phyloP scores from a whole-genome alignment of 2,329 filamentous ascomycete species.

The Aureobasidium sp. region DNA sequence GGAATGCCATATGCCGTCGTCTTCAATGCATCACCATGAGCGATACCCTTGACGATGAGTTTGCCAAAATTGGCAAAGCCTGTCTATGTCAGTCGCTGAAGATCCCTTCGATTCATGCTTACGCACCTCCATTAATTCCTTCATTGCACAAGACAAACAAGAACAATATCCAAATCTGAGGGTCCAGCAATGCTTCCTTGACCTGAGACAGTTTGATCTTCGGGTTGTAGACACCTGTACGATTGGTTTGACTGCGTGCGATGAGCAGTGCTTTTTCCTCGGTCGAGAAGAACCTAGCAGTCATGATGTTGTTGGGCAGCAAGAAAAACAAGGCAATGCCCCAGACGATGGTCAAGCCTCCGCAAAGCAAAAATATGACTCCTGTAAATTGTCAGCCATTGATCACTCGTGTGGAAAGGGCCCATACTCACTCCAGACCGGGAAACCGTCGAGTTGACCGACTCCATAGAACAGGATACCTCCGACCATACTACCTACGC shows the following conservation, averaged over 20 bases:
- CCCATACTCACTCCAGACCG: constrained; percentile 22
- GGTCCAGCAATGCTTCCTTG: constrained; percentile 54
- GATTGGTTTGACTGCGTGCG: constrained; percentile 38
- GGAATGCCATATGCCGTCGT: constrained; percentile 51
- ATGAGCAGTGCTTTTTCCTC: constrained; percentile 44
- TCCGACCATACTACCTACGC: constrained; percentile 62
- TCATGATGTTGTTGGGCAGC: constrained; percentile 64
- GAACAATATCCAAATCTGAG: constrained; percentile 44
- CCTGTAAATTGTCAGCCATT: constrained; percentile 52
- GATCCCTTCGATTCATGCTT: neutral
- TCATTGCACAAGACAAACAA: constrained; percentile 45
- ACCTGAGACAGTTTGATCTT: constrained; percentile 48
- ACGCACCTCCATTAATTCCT: constrained; percentile 43
- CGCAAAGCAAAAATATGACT: constrained; percentile 60
- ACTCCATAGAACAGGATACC: constrained; percentile 56
- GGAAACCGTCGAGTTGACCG: constrained; percentile 28
- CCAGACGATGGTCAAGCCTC: constrained; percentile 54
- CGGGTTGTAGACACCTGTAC: constrained; percentile 40
- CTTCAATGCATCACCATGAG: constrained; percentile 34
- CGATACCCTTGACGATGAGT: constrained; percentile 48
- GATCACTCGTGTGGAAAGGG: constrained; percentile 20
- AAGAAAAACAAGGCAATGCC: constrained; percentile 55
- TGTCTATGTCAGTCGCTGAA: neutral
- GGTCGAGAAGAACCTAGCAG: constrained; percentile 60
- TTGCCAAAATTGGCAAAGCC: constrained; percentile 48